Evolutionary conservation across 441 rosid species (phyloP).

Genomic region (Bruguiera hainesii): DNA sequence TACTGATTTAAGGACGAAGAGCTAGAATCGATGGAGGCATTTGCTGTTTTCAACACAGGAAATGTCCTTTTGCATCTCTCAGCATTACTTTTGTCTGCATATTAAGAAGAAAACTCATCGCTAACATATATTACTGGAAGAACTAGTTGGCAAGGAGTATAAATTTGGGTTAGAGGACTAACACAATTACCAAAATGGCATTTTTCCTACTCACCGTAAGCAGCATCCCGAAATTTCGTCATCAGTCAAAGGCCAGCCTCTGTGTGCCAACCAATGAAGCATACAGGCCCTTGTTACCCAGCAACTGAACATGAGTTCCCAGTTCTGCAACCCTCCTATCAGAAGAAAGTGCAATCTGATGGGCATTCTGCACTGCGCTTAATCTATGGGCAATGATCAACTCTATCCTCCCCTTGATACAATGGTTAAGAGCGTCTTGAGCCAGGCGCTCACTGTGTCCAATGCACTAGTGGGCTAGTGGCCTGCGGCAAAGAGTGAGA

Average conservation of each 20-base stretch:
- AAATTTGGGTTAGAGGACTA: conserved; percentile 15
- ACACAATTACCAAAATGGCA: conserved; percentile 6
- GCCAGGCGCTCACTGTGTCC: conserved; percentile 85
- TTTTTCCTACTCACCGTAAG: neutral
- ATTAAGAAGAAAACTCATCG: neutral
- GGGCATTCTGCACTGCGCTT: conserved; percentile 91
- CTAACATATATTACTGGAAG: neutral
- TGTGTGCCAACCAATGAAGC: conserved; percentile 84
- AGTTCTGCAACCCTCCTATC: conserved; percentile 72
- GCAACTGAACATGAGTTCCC: conserved; percentile 74
- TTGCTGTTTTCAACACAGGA: conserved; percentile 10
- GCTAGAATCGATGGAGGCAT: conserved; percentile 2
- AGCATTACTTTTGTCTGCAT: neutral
- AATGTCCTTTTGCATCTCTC: neutral
- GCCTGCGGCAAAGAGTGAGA: conserved; percentile 45
- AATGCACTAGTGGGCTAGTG: conserved; percentile 89
- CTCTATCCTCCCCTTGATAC: conserved; percentile 85
- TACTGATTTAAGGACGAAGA: neutral
- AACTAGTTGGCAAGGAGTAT: neutral
- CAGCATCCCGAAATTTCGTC: neutral
- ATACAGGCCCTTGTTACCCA: conserved; percentile 69
- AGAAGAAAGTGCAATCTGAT: conserved; percentile 78
- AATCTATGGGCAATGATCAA: conserved; percentile 91
- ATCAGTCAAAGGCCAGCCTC: conserved; percentile 83
- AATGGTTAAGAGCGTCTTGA: conserved; percentile 76